A percentile compares a stretch with the other conserved stretches of the same genome.
These are phyloP conservation scores for Plasmodium blacklocki DNA, from an alignment of 169 alveolate genomes.

Conservation along the genomic window DNA sequence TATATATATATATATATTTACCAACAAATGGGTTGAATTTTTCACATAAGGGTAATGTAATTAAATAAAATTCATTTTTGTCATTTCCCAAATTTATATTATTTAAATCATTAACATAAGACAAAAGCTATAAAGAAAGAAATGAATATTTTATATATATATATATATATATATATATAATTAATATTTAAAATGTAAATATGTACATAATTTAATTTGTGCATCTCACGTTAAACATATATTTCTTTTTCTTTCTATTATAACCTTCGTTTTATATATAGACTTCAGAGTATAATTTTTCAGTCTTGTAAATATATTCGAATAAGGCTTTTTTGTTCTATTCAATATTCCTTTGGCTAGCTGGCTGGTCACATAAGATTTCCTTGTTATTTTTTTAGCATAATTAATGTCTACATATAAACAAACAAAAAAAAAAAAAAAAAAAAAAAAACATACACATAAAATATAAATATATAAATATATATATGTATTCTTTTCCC, in stretches of 20 bases:
- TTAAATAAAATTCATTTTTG: conserved; percentile 63
- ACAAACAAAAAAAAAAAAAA: conserved; percentile 11
- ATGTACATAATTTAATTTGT: neutral
- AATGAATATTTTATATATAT: neutral
- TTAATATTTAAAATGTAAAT: no score
- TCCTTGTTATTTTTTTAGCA: conserved; percentile 12
- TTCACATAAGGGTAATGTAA: conserved; percentile 54
- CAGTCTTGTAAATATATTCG: conserved; percentile 44
- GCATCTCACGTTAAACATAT: neutral
- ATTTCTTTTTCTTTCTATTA: neutral
- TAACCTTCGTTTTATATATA: conserved; percentile 55
- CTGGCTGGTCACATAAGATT: neutral
- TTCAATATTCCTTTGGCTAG: neutral
- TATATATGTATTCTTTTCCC: no score
- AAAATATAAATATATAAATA: neutral
- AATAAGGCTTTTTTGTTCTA: conserved; percentile 21
- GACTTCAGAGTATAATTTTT: conserved; percentile 59
- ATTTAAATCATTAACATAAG: conserved; percentile 65
- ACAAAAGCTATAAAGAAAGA: conserved; percentile 28
- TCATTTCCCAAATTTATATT: conserved; percentile 53
- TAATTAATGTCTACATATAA: conserved; percentile 3
- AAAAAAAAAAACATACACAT: neutral
- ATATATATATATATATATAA: neutral
- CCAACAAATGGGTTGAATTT: conserved; percentile 69
- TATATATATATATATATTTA: neutral